Percentiles rank a stretch among this genome's conserved stretches.
phyloP scores from a whole-genome alignment of 2,329 filamentous ascomycete genomes.

The Fusarium sp. region DNA sequence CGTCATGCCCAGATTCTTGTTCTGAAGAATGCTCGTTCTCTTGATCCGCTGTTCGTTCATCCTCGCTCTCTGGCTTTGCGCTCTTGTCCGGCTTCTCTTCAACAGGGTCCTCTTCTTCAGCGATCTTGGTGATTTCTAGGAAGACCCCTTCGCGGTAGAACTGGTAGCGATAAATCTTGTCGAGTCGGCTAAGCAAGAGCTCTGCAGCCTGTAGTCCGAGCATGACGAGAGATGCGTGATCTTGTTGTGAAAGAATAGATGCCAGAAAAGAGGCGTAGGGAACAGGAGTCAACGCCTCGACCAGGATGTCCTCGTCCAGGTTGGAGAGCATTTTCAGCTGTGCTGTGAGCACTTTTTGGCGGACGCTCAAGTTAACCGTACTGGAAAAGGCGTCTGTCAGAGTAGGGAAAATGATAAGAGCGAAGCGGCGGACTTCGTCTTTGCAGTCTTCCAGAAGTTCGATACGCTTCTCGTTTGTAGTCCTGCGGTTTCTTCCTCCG shows the following conservation, averaged over 20 bases:
- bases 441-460: slow-evolving; percentile 85
- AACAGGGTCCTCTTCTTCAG: slow-evolving; percentile 58
- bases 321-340: slow-evolving; percentile 98
- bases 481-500: slow-evolving; percentile 50
- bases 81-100: slow-evolving; percentile 31
- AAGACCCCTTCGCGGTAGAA: slow-evolving; percentile 98
- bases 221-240: slow-evolving; percentile 87
- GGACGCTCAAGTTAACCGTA: slow-evolving; percentile 93
- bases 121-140: slow-evolving; percentile 85
- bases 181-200: slow-evolving; percentile 83
- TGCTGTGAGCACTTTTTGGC: slow-evolving; percentile 94
- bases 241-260: slow-evolving; percentile 93
- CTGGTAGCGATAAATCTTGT: slow-evolving; percentile 91
- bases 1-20: slow-evolving; percentile 46
- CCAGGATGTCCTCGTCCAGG: slow-evolving; percentile 83
- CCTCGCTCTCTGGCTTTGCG: slow-evolving; percentile 33
- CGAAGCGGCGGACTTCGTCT: slow-evolving; percentile 87
- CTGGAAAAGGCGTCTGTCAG: slow-evolving; percentile 97
- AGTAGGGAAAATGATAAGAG: slow-evolving; percentile 91
- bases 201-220: slow-evolving; percentile 90
- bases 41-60: slow-evolving; percentile 47
- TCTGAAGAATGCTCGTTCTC: slow-evolving; percentile 47
- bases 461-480: slow-evolving; percentile 82
- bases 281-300: slow-evolving; percentile 86
- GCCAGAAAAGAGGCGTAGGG: slow-evolving; percentile 96